Evolutionary conservation across 148 eudicot genomes (phyloP).

Genomic region (Beta vulgaris): DNA sequence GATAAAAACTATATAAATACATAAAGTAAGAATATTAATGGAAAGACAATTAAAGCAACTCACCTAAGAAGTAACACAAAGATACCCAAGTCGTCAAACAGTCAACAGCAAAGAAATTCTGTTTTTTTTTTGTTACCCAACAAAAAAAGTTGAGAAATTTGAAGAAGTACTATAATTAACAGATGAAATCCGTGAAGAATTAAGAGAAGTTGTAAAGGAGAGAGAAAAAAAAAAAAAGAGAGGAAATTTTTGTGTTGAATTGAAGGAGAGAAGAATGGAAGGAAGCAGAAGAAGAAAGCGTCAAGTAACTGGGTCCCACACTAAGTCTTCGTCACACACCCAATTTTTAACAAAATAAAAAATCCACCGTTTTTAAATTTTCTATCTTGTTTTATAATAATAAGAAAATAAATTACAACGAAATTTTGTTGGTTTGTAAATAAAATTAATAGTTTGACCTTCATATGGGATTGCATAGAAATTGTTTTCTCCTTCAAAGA

Average conservation of each 20-base stretch:
- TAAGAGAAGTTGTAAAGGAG: neutral
- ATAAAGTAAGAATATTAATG: neutral
- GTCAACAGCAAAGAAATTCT: constrained; percentile 15
- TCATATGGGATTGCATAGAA: too few species aligned
- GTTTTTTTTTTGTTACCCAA: neutral
- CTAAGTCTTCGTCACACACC: neutral
- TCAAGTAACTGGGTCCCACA: constrained; percentile 23
- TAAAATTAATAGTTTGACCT: too few species aligned
- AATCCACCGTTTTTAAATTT: neutral
- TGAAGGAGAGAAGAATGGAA: constrained; percentile 22
- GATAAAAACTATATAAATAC: neutral
- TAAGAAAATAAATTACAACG: too few species aligned
- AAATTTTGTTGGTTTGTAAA: too few species aligned
- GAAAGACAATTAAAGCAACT: neutral
- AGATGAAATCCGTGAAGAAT: constrained; percentile 16
- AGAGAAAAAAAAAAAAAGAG: neutral
- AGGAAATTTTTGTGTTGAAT: neutral
- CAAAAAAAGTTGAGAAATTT: neutral
- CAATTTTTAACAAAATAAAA: neutral
- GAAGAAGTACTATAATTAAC: too few species aligned
- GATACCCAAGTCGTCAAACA: constrained; percentile 18
- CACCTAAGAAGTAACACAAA: neutral
- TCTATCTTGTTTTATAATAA: too few species aligned
- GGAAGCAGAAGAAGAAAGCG: constrained; percentile 12
- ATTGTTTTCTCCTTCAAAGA: too few species aligned